These are phyloP conservation scores for Botrytis squamosa DNA, from an alignment of 2,329 filamentous ascomycete genomes.

Conservation along the genomic window DNA sequence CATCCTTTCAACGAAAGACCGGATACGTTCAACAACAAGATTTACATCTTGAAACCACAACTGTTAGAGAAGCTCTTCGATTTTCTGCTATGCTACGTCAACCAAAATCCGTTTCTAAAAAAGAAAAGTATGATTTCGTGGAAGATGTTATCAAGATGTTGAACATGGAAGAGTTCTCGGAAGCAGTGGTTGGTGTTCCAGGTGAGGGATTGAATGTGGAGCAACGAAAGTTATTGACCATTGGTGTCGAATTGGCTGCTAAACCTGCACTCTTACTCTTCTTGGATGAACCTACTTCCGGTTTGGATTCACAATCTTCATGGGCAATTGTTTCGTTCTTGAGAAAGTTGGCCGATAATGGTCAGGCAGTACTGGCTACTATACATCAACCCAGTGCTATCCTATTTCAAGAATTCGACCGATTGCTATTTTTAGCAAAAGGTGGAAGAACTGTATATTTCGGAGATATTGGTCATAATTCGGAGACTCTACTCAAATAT, in stretches of 20 bases:
- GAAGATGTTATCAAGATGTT: slow-evolving; percentile 89
- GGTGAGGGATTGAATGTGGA: slow-evolving; percentile 80
- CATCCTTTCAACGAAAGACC: slow-evolving; percentile 86
- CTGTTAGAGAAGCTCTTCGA: slow-evolving; percentile 72
- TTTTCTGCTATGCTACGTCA: slow-evolving; percentile 88
- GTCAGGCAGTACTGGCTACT: slow-evolving; percentile 89
- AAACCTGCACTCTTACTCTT: slow-evolving; percentile 89
- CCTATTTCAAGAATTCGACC: slow-evolving; percentile 87
- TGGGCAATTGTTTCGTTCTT: slow-evolving; percentile 89
- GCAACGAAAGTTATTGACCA: slow-evolving; percentile 76
- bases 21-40: slow-evolving; percentile 95
- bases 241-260: slow-evolving; percentile 92
- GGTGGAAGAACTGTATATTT: slow-evolving; percentile 82
- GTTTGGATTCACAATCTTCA: slow-evolving; percentile 89
- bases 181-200: slow-evolving; percentile 87
- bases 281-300: slow-evolving; percentile 92
- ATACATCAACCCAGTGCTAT: slow-evolving; percentile 95
- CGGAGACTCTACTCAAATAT: slow-evolving; percentile 50
- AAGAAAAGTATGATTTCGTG: slow-evolving; percentile 85
- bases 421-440: slow-evolving; percentile 73
- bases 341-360: slow-evolving; percentile 84
- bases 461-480: slow-evolving; percentile 64
- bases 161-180: slow-evolving; percentile 87
- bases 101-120: slow-evolving; percentile 65
- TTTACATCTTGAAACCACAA: slow-evolving; percentile 79